These are phyloP conservation scores for Nicotiana sylvestris DNA, from an alignment of 257 asterid species.

Conservation along the genomic window DNA sequence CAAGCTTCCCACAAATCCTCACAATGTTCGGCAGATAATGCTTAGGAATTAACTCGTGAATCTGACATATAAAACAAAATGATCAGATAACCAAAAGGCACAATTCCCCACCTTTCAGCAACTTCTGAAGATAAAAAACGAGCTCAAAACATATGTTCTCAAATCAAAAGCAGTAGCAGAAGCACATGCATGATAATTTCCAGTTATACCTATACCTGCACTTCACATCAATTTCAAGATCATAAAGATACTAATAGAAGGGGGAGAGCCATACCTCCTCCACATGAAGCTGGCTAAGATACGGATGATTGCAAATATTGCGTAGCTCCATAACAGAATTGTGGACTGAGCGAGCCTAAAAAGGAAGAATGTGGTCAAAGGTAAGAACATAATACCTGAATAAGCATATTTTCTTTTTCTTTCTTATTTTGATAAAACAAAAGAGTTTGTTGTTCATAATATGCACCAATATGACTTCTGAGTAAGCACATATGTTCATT, in stretches of 20 bases:
- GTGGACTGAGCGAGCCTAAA: constrained; percentile 91
- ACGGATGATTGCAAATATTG: constrained; percentile 98
- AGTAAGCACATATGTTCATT: background rate
- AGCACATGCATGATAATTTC: background rate
- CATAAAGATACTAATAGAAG: background rate
- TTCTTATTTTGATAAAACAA: background rate
- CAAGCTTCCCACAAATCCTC: constrained; percentile 99
- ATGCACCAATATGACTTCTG: constrained; percentile 4
- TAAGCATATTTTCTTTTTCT: background rate
- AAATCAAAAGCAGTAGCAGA: background rate
- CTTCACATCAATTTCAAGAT: background rate
- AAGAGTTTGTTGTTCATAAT: background rate
- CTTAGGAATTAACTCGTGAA: constrained; percentile 79
- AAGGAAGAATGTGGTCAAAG: constrained; percentile 6
- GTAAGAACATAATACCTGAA: background rate
- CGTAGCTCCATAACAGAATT: constrained; percentile 99
- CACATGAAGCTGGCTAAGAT: constrained; percentile 96
- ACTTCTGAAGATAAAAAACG: background rate
- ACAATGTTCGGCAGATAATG: constrained; percentile 83
- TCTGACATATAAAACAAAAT: constrained; percentile 33
- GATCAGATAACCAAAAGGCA: background rate
- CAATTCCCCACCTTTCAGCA: background rate
- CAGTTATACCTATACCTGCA: background rate
- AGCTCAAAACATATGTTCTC: background rate
- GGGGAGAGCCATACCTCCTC: constrained; percentile 62